Percentiles rank a stretch among this genome's conserved stretches.
These are phyloP conservation scores for Talaromyces sp. DNA, from an alignment of 2,329 filamentous ascomycete genomes.

Conservation along the genomic window DNA sequence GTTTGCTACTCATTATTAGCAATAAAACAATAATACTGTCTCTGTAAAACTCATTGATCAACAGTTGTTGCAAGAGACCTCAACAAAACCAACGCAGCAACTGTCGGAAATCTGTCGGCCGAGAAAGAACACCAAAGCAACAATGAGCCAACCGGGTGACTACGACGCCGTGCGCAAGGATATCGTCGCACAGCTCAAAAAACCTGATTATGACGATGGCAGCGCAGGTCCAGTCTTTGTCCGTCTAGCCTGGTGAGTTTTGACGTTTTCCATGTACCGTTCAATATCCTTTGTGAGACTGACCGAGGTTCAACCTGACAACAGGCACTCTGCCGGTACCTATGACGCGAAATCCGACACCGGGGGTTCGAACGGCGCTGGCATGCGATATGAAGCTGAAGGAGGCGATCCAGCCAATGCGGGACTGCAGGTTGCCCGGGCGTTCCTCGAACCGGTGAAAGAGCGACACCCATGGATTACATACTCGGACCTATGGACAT, in stretches of 20 bases:
- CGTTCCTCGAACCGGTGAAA: slow-evolving; percentile 61
- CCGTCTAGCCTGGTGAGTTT: slow-evolving; percentile 54
- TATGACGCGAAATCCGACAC: slow-evolving; percentile 57
- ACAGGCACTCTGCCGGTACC: slow-evolving; percentile 59
- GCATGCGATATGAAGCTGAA: slow-evolving; percentile 62
- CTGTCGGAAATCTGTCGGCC: background rate
- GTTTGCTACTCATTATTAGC: background rate
- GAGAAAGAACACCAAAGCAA: slow-evolving; percentile 1
- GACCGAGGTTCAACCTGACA: slow-evolving; percentile 8
- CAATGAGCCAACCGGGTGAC: slow-evolving; percentile 27
- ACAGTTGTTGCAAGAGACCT: background rate
- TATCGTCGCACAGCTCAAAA: slow-evolving; percentile 49
- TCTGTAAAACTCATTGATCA: background rate
- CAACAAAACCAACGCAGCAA: background rate
- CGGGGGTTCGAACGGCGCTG: slow-evolving; percentile 60
- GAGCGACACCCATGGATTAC: slow-evolving; percentile 57
- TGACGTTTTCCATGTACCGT: background rate
- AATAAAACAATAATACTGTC: background rate
- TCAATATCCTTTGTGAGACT: background rate
- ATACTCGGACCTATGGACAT: slow-evolving; percentile 62
- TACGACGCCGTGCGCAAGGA: slow-evolving; percentile 51
- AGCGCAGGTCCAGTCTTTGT: slow-evolving; percentile 60
- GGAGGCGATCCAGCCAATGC: slow-evolving; percentile 62
- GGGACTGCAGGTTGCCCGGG: slow-evolving; percentile 58
- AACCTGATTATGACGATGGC: slow-evolving; percentile 62